phyloP scores from a whole-genome alignment of 2,329 filamentous ascomycete genomes.

The Talaromyces funiculosus region DNA sequence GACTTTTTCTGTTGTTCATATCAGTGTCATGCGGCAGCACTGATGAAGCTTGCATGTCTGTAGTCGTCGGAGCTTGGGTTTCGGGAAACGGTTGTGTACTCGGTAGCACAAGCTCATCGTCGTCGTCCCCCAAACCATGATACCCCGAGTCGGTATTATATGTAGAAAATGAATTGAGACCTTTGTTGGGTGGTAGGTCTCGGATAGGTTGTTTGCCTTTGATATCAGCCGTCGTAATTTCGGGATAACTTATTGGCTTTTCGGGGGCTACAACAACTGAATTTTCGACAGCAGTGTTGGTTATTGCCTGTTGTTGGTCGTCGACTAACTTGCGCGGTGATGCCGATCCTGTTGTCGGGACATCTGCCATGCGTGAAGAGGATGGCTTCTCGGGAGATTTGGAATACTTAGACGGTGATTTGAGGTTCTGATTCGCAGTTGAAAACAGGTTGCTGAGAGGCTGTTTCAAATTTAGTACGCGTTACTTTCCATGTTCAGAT shows the following conservation, averaged over 20 bases:
- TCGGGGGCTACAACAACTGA: background rate
- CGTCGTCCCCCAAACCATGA: constrained; percentile 41
- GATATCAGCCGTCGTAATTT: background rate
- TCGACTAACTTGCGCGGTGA: constrained; percentile 15
- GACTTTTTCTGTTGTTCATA: constrained; percentile 19
- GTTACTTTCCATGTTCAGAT: constrained; percentile 2
- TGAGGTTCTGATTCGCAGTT: constrained; percentile 31
- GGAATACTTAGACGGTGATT: constrained; percentile 29
- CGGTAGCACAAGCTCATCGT: constrained; percentile 34
- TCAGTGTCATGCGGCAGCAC: constrained; percentile 13
- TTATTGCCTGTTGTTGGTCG: background rate
- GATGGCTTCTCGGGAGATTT: constrained; percentile 32
- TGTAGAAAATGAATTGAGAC: constrained; percentile 35
- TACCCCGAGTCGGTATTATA: constrained; percentile 45
- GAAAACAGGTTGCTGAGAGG: constrained; percentile 46
- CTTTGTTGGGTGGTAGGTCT: constrained; percentile 20
- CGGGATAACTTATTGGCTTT: background rate
- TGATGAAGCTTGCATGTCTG: background rate
- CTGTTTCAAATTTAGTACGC: constrained; percentile 24
- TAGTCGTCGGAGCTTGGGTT: constrained; percentile 20
- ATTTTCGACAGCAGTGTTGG: background rate
- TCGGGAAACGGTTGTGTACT: constrained; percentile 18
- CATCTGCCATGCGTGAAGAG: constrained; percentile 22
- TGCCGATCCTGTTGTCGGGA: constrained; percentile 15
- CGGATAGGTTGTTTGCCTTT: constrained; percentile 13